Evolutionary conservation across 225 moss, liverwort and hornwort genomes (phyloP).

Genomic region (Polytrichum commune): DNA sequence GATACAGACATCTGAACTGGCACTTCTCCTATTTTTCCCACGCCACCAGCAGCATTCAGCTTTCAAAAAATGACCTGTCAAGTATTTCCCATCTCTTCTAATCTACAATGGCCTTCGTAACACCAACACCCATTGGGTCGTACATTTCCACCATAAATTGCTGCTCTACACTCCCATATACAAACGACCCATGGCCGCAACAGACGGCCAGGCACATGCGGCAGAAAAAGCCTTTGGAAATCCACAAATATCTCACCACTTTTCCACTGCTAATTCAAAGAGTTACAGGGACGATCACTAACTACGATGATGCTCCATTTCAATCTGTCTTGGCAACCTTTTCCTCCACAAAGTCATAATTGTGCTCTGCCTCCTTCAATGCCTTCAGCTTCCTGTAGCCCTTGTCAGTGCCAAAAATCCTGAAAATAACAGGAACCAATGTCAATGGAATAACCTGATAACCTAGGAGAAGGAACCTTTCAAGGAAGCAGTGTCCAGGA

Average conservation of each 20-base stretch:
- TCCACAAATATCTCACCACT: slow-evolving; percentile 45
- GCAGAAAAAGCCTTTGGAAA: slow-evolving; percentile 44
- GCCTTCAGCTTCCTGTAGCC: slow-evolving; percentile 60
- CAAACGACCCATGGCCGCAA: slow-evolving; percentile 39
- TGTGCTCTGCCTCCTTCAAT: slow-evolving; percentile 45
- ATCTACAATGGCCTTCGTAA: slow-evolving; percentile 62
- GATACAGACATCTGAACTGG: slow-evolving; percentile 15
- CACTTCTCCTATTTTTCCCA: slow-evolving; percentile 21
- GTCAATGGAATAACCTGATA: neutral
- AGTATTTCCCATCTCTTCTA: slow-evolving; percentile 63
- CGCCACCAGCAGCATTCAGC: slow-evolving; percentile 28
- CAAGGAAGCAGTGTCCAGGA: too few species aligned
- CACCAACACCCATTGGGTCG: slow-evolving; percentile 37
- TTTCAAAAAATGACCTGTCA: slow-evolving; percentile 59
- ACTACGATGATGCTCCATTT: slow-evolving; percentile 30
- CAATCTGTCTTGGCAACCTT: slow-evolving; percentile 49
- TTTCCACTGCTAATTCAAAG: slow-evolving; percentile 64
- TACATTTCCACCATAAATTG: slow-evolving; percentile 40
- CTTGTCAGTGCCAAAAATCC: slow-evolving; percentile 67
- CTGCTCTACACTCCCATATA: slow-evolving; percentile 55
- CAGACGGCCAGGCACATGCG: slow-evolving; percentile 43
- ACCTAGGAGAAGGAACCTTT: neutral
- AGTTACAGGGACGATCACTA: slow-evolving; percentile 55
- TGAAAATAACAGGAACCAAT: slow-evolving; percentile 4
- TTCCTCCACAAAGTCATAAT: slow-evolving; percentile 61